Evolutionary conservation across 31 red algal species (phyloP), one percentile per base, ranked within the genome.

Genomic region (Asparagopsis taxiformis): DNA sequence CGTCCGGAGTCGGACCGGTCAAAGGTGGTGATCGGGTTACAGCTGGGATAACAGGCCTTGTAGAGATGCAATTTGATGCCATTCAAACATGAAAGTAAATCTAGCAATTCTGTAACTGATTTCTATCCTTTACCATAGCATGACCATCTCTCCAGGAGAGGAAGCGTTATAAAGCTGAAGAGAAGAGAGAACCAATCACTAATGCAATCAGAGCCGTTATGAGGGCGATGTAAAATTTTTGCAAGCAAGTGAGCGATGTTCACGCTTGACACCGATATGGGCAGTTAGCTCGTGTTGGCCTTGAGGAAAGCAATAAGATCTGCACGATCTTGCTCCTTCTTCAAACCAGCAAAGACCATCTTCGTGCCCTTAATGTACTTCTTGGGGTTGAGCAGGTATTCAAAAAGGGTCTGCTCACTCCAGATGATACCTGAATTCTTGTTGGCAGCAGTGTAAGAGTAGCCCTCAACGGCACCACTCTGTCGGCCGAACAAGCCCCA

Each of bases 341-440:
- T 99, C 38, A 99, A 37, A 16, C 97, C 97, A 36, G 97, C 92
- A 70, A 99, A 99, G 66, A 99, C 97, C 97, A 99, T 99, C 78
- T 99, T 99, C 6, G 97, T 99, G 33, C 97, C 97, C 52, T 84
- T 84, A 77, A 99, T 99, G 77, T 95, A 95, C 77, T 95, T 99
- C 64, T 99, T 99, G 19, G 97, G 97, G 69, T 94, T 95, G 38
- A 88, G 68, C 25, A 99, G 62, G 57, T 99, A 99, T 44, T 99
- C 92, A 53, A 95, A 95, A 32, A 99, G 80, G 19, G 91, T 99
- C 30, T 95, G 78, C 44, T 99, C 97, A 17, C 80, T 60, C 97
- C 97, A 99, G 0, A 65, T 83, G 32, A 99, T 88, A 51, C 97
- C 97, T 22, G 92, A 95, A 71, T 99, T 99, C 77, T 95, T 99